A percentile compares a stretch with the other conserved stretches of the same genome.
phyloP scores from a whole-genome alignment of 768 basidiomycete genomes.

The Suillus alpinus region DNA sequence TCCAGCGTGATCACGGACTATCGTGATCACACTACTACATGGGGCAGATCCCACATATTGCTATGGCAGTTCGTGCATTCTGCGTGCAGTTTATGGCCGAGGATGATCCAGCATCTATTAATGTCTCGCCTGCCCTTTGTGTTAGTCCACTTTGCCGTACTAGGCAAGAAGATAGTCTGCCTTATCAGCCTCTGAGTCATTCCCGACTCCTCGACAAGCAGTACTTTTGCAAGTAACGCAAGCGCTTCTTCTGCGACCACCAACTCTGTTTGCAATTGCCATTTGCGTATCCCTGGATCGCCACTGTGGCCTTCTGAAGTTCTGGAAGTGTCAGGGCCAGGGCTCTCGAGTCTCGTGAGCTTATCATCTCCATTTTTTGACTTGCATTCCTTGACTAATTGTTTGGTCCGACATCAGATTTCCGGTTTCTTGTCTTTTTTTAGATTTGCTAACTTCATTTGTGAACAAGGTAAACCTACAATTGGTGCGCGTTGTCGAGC shows the following conservation, averaged over 20 bases:
- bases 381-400: neutral
- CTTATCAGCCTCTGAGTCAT: neutral
- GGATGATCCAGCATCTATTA: neutral
- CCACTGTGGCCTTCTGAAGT: conserved; percentile 14
- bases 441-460: conserved; percentile 44
- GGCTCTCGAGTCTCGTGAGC: conserved; percentile 45
- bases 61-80: neutral
- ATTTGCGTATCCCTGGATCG: neutral
- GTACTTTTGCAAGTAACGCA: neutral
- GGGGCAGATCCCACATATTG: neutral
- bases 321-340: conserved; percentile 52
- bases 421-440: conserved; percentile 7
- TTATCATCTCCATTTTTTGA: neutral
- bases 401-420: neutral
- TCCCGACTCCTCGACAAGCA: neutral
- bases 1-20: no score
- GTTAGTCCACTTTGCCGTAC: conserved; percentile 1
- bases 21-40: no score
- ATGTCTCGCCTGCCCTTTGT: conserved; percentile 1
- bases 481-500: neutral
- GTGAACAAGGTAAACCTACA: conserved; percentile 28
- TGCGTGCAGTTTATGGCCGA: neutral
- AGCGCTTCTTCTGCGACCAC: neutral
- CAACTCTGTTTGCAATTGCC: neutral
- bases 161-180: neutral